Evolutionary conservation across 352 stramenopile species (phyloP), one percentile per base, ranked within the genome.

Genomic region (Phytophthora pinifolia): DNA sequence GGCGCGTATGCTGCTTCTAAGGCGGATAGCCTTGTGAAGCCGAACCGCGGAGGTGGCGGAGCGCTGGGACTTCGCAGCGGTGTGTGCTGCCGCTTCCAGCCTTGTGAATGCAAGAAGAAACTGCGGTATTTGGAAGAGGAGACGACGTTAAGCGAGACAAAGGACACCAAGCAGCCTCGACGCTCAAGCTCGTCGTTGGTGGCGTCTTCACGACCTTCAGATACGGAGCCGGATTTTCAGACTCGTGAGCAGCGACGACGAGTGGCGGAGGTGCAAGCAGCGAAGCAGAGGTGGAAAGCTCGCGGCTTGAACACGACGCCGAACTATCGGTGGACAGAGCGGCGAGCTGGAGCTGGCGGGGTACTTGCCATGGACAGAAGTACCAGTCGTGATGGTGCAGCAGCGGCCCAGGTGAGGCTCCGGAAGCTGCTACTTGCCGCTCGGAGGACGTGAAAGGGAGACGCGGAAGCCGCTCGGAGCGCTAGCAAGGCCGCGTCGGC

Each of bases 301-400:
- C 18, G 54, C 9, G 67, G 64, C 25, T 47, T 49, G 41, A 56
- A 67, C 29, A 46, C 48, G 7, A 57, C 31, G 13, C 49, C 69
- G 1, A 72, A 44, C 35, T 55, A 72, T 49, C 27, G 42, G 14
- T 58, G 57, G 37, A 65, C 56, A 8, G 70, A 79, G 63, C 59
- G 64, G 6, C 55, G 59, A 12, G n/a, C 49, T 4, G 70, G 54
- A 12, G 13, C 45, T 32, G 67, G 60, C 31, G 51, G 51, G 42
- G 51, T 48, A 13, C 59, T 74, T 1, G 12, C 47, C 8, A 70
- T 79, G 58, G 48, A 6, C 13, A 63, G 22, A 47, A 54, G 29
- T 25, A 61, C 44, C 14, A 48, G 30, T 61, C 54, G 59, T 12
- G 64, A 67, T 43, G 54, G 54, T 46, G 12, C 13, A 20, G 49